Percentiles rank a stretch among this genome's conserved stretches.
These are phyloP conservation scores for Chaetomium sp. DNA, from an alignment of 2,329 filamentous ascomycete genomes.

Conservation along the genomic window DNA sequence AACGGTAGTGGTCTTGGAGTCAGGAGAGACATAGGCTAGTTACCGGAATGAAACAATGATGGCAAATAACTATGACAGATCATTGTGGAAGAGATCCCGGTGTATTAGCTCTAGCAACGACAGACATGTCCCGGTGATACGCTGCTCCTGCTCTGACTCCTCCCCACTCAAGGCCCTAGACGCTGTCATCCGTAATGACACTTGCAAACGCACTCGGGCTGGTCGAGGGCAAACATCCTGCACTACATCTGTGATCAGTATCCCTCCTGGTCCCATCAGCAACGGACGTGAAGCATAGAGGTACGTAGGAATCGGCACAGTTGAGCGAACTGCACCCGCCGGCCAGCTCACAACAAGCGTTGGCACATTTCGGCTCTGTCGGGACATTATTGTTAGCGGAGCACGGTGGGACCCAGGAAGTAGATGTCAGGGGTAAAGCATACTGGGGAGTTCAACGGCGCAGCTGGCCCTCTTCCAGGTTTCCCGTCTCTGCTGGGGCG, in stretches of 20 bases:
- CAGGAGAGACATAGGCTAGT: background rate
- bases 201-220: slow-evolving; percentile 17
- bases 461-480: slow-evolving; percentile 2
- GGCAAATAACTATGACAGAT: background rate
- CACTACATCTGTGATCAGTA: background rate
- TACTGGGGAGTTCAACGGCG: slow-evolving; percentile 1
- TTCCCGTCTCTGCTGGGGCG: background rate
- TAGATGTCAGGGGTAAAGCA: background rate
- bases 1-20: background rate
- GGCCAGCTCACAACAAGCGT: slow-evolving; percentile 2
- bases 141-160: background rate
- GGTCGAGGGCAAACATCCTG: slow-evolving; percentile 4
- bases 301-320: slow-evolving; percentile 11
- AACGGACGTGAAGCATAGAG: background rate
- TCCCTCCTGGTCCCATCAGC: background rate
- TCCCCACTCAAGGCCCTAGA: background rate
- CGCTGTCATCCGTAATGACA: slow-evolving; percentile 3
- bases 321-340: slow-evolving; percentile 11
- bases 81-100: background rate
- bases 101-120: background rate
- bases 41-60: background rate
- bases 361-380: slow-evolving; percentile 1
- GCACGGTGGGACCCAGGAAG: background rate
- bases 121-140: background rate
- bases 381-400: background rate